These are phyloP conservation scores for Drosera spatulata DNA, from an alignment of 179 eudicot species.

Conservation along the genomic window DNA sequence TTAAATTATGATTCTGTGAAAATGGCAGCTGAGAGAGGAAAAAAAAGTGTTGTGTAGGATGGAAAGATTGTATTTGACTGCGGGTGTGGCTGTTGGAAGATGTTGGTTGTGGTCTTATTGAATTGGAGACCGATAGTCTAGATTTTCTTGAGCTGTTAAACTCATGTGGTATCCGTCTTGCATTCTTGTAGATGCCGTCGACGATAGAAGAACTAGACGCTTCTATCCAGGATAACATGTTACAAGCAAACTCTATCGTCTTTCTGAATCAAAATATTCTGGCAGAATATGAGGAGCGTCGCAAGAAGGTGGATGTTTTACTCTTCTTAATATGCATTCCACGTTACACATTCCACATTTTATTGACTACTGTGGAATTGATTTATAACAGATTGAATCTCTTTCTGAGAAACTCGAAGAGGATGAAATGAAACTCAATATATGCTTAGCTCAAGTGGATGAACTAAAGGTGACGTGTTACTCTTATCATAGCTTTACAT, in stretches of 20 bases:
- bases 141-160: no score
- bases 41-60: no score
- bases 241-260: constrained; percentile 71
- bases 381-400: constrained; percentile 44
- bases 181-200: constrained; percentile 63
- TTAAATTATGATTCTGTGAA: no score
- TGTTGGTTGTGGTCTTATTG: neutral
- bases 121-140: neutral
- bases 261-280: constrained; percentile 72
- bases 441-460: constrained; percentile 46
- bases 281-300: constrained; percentile 82
- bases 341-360: constrained; percentile 5
- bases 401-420: constrained; percentile 41
- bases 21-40: no score
- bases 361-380: constrained; percentile 1
- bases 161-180: no score
- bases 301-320: constrained; percentile 34
- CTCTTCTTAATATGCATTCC: constrained; percentile 1
- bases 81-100: no score
- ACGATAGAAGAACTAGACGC: constrained; percentile 89
- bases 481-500: neutral
- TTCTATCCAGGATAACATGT: constrained; percentile 64
- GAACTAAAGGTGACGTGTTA: constrained; percentile 42
- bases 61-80: no score
- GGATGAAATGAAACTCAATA: constrained; percentile 42